Evolutionary conservation across 164 flowering plant genomes (phyloP), one percentile per base, ranked within the genome.

Genomic region (Hamamelis virginiana): DNA sequence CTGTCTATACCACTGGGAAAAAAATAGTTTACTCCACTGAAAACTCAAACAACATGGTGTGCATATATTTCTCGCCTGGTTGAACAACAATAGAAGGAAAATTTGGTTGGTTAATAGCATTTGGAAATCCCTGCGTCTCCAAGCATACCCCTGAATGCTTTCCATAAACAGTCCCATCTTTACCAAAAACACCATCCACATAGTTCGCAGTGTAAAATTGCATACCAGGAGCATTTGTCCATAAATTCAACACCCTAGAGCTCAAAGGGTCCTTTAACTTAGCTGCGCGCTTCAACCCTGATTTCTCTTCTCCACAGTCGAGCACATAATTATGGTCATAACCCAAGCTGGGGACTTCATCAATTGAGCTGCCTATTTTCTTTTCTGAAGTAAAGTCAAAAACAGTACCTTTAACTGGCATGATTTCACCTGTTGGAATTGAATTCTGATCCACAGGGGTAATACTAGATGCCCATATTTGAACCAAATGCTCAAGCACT

Each of bases 51-150:
- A 95, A 47, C 97, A 95, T 95, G 55, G 84, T 80, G 73, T 92
- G 98, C 43, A 72, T 64, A 69, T 95, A 89, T 76, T 81, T 91
- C 81, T 86, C 85, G n/a, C 96, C 96, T 12, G 96, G 94, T 60
- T 75, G 77, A 61, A 95, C 88, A n/a, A 94, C 87, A 58, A 92
- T 65, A 5, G 94, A 88, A 0, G 97, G 98, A 66, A 94, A 94
- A 71, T 87, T 89, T 6, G 94, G 83, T 63, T 87, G 90, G 77
- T 94, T 94, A 14, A 94, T 79, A 15, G 97, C 97, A 70, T 91
- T 92, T 11, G 98, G 98, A 53, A 89, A 94, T 51, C 95, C 97
- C 68, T 92, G 98, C 0, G 98, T 91, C 83, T 92, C 97, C 81
- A 95, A 69, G 71, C 98, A 95, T 4, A 85, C 68, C 10, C 87